Base-by-base conservation (phyloP, 805 yeast species). In the Jamesozyma gamospora region DNA sequence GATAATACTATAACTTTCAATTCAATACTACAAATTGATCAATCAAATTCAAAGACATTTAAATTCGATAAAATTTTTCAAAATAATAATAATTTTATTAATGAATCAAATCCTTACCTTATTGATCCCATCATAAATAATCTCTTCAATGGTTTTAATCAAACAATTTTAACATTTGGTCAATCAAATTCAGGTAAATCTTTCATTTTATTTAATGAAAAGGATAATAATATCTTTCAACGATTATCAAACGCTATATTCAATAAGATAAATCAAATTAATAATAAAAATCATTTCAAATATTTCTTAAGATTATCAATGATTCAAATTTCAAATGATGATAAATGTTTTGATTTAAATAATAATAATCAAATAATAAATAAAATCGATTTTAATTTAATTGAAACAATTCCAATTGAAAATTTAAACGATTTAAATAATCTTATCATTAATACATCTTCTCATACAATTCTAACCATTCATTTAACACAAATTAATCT, bases 101-200 rank as follows among this genome's bases (percentile, higher is more conserved):
- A 31, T 16, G 24, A 31, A 11, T 14, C 33, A 7, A 24, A 31
- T 16, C 24, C 10, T 14, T 31, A 16, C 6, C 6, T 10, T 17
- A 13, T 14, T 5, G 24, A 16, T 3, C 34, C 36, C 1, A 28
- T 27, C 19, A 14, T 41, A 8, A 19, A 28, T 1, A 47, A 45
- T 14, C 37, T 50, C 8, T 35, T 44, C 11, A 27, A 41, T 7
- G 96, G 96, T 0, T 79, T 77, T 52, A 82, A 83, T 54, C 84
- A 87, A 16, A 75, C 90, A 0, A 75, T 84, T 0, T 60, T 83
- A 28, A 83, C 88, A 0, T 84, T 82, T 58, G 94, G 94, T 9
- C 90, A 80, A 51, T 76, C 84, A 0, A 84, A 86, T 0, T 70
- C 86, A 1, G 92, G 92, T 6, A 82, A 82, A 56, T 72, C 88